Evolutionary conservation across 345 rosid species (phyloP), one percentile per base, ranked within the genome.

Genomic region (Lepidium aucheri): DNA sequence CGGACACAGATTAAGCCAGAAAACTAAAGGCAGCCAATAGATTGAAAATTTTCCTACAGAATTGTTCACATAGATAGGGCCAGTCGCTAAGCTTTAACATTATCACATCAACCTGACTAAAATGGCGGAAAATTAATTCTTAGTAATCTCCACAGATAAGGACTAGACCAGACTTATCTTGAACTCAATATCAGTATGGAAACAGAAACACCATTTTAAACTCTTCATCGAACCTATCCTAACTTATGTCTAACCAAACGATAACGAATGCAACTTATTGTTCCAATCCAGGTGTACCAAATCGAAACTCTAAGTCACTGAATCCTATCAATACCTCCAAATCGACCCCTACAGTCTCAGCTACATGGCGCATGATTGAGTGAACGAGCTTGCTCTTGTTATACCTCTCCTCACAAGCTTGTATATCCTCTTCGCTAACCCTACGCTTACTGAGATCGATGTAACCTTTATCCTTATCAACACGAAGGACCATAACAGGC

Each of bases 401-500:
- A 51, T 83, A 88, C 80, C 94, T 80, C 82, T 91, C 97, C 69
- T 86, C 96, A 30, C 97, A 88, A 41, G 88, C 70, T 56, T 85
- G 90, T 52, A 84, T 88, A 56, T 91, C 96, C 74, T 91, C 97
- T 24, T 88, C 96, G 33, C 91, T 82, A 53, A 91, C 97, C 68
- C 96, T 82, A 53, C 97, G 72, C 84, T 88, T 91, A 49, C 97
- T 91, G 58, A 91, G 76, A 72, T 91, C 97, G 52, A 91, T 91
- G 70, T 88, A 91, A 0, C 97, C 97, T 55, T 85, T 91, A 65
- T 91, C 97, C 80, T 85, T 91, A 57, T 91, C 96, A 2, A 91
- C 97, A 65, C 96, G 88, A 10, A 91, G 86, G 4, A 91, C 98
- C 98, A 91, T 91, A 14, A 88, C 96, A 11, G 98, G 96, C 82